phyloP scores from a whole-genome alignment of 495 filamentous ascomycete species.

The Podospora sp. region DNA sequence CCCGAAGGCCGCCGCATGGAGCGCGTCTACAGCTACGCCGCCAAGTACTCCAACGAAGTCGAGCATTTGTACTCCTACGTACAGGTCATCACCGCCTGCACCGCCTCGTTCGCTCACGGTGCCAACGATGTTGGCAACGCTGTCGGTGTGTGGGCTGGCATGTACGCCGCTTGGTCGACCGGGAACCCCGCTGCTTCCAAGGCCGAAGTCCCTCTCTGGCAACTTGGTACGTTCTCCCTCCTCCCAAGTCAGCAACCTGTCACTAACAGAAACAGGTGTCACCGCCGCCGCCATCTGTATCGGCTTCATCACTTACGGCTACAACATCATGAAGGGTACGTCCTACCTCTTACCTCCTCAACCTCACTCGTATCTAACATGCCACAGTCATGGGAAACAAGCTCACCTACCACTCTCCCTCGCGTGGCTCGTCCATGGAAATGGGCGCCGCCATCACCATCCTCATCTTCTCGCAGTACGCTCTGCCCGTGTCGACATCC shows the following conservation, averaged over 20 bases:
- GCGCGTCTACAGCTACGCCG: slow-evolving; percentile 60
- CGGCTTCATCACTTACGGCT: slow-evolving; percentile 70
- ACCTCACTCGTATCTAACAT: background rate
- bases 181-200: slow-evolving; percentile 55
- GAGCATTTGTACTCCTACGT: slow-evolving; percentile 77
- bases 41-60: slow-evolving; percentile 72
- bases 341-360: background rate
- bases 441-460: slow-evolving; percentile 71
- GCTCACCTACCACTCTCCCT: slow-evolving; percentile 69
- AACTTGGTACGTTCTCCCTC: slow-evolving; percentile 43
- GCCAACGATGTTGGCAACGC: slow-evolving; percentile 81
- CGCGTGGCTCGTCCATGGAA: slow-evolving; percentile 65
- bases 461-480: slow-evolving; percentile 42
- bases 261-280: background rate
- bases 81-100: slow-evolving; percentile 73
- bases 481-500: slow-evolving; percentile 61
- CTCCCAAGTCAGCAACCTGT: background rate
- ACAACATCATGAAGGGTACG: slow-evolving; percentile 61
- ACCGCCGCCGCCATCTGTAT: slow-evolving; percentile 46
- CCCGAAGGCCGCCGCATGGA: slow-evolving; percentile 66
- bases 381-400: slow-evolving; percentile 59
- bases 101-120: slow-evolving; percentile 77
- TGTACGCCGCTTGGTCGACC: slow-evolving; percentile 66
- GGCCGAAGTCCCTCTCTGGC: slow-evolving; percentile 63
- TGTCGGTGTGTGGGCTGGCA: slow-evolving; percentile 71